Conservation (phyloP, 2,329 filamentous ascomycete species). For the Fusarium sp. region DNA sequence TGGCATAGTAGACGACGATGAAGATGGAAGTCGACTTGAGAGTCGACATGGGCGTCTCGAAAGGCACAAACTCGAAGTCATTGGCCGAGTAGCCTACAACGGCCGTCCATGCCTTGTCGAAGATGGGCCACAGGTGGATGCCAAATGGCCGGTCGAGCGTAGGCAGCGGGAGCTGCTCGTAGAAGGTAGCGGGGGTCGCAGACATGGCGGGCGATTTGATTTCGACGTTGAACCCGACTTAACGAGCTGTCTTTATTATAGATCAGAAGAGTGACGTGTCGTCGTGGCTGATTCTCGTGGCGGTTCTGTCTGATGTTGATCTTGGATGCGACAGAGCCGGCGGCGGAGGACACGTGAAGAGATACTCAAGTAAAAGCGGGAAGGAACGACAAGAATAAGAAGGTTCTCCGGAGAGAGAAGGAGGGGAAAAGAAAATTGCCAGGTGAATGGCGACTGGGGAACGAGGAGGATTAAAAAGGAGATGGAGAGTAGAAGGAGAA, state of each 20-base stretch:
- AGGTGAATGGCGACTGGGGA: constrained; percentile 41
- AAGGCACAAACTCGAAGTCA: constrained; percentile 87
- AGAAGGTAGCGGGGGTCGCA: constrained; percentile 61
- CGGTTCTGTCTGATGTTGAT: constrained; percentile 12
- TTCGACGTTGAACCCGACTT: constrained; percentile 26
- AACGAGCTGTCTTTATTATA: constrained; percentile 33
- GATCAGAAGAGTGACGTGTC: constrained; percentile 34
- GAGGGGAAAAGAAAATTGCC: constrained; percentile 35
- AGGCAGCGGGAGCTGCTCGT: constrained; percentile 76
- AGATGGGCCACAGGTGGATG: constrained; percentile 92
- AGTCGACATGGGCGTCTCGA: constrained; percentile 91
- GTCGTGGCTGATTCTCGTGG: constrained; percentile 39
- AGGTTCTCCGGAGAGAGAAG: constrained; percentile 45
- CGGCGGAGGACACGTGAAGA: constrained; percentile 46
- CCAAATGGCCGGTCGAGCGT: constrained; percentile 95
- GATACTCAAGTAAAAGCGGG: constrained; percentile 40
- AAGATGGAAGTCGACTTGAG: constrained; percentile 85
- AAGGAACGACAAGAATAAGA: constrained; percentile 59
- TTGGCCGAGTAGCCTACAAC: constrained; percentile 86
- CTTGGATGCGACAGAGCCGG: constrained; percentile 38
- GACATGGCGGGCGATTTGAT: constrained; percentile 54
- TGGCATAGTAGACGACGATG: constrained; percentile 89
- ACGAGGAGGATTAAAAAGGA: constrained; percentile 46
- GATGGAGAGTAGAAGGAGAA: constrained; percentile 45
- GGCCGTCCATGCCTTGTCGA: constrained; percentile 86